Evolutionary conservation across 2,329 filamentous ascomycete species (phyloP).

Genomic region (Ophiostoma montium): DNA sequence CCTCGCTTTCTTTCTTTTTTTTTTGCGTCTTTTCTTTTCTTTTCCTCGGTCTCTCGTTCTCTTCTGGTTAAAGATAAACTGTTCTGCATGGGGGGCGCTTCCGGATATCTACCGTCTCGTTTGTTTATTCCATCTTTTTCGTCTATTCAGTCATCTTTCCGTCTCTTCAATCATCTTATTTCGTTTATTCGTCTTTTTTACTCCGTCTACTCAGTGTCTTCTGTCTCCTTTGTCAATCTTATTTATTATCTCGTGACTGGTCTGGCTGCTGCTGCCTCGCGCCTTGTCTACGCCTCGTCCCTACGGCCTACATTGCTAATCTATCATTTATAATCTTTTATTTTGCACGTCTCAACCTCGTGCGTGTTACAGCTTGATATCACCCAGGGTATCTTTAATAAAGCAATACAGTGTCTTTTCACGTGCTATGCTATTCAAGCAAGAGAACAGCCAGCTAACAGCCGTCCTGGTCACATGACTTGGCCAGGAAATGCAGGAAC

Average conservation of each 20-base stretch:
- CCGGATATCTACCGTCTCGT: conserved; percentile 5
- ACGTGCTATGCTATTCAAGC: too few species aligned
- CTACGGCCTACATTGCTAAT: not conserved
- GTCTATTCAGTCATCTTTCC: not conserved
- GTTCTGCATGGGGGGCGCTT: conserved; percentile 7
- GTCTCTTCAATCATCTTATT: not conserved
- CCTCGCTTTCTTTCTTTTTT: not conserved
- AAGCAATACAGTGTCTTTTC: conserved; percentile 2
- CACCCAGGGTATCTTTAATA: too few species aligned
- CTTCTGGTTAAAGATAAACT: conserved; percentile 3
- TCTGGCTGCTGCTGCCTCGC: too few species aligned
- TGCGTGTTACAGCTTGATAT: too few species aligned
- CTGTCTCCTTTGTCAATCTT: not conserved
- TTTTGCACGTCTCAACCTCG: too few species aligned
- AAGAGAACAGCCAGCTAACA: too few species aligned
- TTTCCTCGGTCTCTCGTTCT: not conserved
- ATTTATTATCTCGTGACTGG: not conserved
- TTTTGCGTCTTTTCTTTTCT: not conserved
- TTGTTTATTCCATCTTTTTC: not conserved
- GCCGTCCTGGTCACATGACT: not conserved
- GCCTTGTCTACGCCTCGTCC: not conserved
- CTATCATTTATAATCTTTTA: too few species aligned
- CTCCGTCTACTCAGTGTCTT: not conserved
- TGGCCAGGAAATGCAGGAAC: not conserved
- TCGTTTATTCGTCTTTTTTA: not conserved